Conservation (phyloP, 257 asterid species). For the Primulina eburnea region DNA sequence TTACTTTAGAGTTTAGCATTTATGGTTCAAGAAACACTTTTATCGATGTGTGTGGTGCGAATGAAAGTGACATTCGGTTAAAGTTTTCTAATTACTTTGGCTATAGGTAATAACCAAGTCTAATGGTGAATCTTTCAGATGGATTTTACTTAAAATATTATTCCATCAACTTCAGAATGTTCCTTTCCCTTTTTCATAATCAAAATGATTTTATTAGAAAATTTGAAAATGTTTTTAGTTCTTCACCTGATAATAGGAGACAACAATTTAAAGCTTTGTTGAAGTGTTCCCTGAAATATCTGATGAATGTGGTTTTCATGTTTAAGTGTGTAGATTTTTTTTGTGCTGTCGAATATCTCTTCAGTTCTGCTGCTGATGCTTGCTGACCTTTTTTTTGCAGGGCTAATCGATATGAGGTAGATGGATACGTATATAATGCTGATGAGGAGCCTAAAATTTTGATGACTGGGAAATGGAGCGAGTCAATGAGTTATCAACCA, state of each 20-base stretch:
- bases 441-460: conserved; percentile 90
- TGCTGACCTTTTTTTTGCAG: conserved; percentile 40
- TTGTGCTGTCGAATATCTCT: conserved; percentile 8
- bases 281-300: neutral
- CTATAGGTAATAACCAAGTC: neutral
- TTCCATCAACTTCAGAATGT: conserved; percentile 8
- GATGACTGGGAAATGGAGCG: conserved; percentile 98
- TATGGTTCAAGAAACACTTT: neutral
- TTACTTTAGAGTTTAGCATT: neutral
- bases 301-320: neutral
- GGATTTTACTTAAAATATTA: neutral
- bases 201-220: neutral
- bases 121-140: neutral
- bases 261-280: too few species aligned
- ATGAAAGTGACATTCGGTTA: neutral
- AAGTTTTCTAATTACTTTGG: neutral
- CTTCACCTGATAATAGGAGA: neutral
- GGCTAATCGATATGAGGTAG: conserved; percentile 95
- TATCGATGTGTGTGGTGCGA: conserved; percentile 3
- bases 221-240: neutral
- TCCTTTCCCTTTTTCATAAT: neutral
- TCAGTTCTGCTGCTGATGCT: conserved; percentile 26
- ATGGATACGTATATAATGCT: conserved; percentile 91
- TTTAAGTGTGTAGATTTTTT: neutral
- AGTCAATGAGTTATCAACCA: conserved; percentile 82